Percentiles rank a stretch among this genome's conserved stretches.
Conservation (phyloP, 1,284 basidiomycete genomes). For the Ustilago nuda region DNA sequence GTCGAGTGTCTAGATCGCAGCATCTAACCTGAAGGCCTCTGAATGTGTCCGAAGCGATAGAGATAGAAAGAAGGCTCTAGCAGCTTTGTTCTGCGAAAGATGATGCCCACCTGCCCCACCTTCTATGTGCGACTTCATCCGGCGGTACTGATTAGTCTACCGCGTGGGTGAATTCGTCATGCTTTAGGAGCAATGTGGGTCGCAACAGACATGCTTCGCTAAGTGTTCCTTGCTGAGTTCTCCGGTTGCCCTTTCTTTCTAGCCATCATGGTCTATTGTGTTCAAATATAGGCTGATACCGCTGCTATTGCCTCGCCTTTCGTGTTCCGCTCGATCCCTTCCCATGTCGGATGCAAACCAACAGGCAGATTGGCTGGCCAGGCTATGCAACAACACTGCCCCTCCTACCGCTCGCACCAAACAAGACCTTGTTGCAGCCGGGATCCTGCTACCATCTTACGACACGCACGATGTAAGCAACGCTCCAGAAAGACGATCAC, state of each 20-base stretch:
- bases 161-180: not conserved
- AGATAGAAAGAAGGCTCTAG: no score
- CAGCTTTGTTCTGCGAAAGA: no score
- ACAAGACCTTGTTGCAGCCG: slow-evolving; percentile 8
- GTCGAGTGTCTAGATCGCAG: no score
- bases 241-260: no score
- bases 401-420: not conserved
- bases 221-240: no score
- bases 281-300: not conserved
- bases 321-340: not conserved
- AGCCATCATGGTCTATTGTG: not conserved
- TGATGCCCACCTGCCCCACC: no score
- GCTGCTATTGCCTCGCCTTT: not conserved
- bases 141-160: not conserved
- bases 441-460: slow-evolving; percentile 12
- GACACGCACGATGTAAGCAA: slow-evolving; percentile 23
- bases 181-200: not conserved
- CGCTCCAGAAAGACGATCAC: not conserved
- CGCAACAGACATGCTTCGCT: not conserved
- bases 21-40: no score
- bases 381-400: slow-evolving; percentile 17
- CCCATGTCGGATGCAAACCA: slow-evolving; percentile 2
- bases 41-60: no score
- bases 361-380: slow-evolving; percentile 7
- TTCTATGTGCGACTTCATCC: no score